A percentile compares a stretch with the other conserved stretches of the same genome.
These are phyloP conservation scores for Exobasidium cylindrosporum DNA, from an alignment of 1,284 basidiomycete genomes.

Conservation along the genomic window DNA sequence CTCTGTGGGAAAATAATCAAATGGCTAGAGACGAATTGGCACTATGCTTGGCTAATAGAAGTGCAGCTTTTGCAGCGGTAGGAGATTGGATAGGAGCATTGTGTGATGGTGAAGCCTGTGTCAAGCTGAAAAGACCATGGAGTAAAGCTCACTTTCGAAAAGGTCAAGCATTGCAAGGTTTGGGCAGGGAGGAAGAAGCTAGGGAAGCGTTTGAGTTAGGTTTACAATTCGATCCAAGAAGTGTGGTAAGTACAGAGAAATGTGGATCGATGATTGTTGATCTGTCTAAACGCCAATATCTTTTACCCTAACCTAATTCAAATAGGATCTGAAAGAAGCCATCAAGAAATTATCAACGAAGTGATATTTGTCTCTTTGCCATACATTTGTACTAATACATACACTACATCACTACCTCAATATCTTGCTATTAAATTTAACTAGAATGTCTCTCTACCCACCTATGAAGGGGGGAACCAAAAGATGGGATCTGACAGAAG, in stretches of 20 bases:
- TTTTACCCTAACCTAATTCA: background rate
- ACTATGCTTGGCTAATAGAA: constrained; percentile 83
- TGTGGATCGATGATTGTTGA: background rate
- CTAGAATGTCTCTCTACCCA: too few relatives aligned
- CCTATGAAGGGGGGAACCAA: too few relatives aligned
- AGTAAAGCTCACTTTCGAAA: constrained; percentile 93
- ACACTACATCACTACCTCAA: too few relatives aligned
- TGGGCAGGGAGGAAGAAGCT: constrained; percentile 72
- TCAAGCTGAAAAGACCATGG: constrained; percentile 80
- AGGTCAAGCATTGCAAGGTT: constrained; percentile 78
- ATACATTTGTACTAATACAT: too few relatives aligned
- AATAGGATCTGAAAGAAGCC: constrained; percentile 2
- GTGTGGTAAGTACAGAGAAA: constrained; percentile 56
- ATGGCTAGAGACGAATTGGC: constrained; percentile 85
- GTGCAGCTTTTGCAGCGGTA: constrained; percentile 75
- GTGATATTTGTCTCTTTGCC: too few relatives aligned
- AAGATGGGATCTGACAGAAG: too few relatives aligned
- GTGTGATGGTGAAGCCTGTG: constrained; percentile 86
- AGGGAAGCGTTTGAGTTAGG: constrained; percentile 78
- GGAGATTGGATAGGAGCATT: constrained; percentile 77
- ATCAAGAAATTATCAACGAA: background rate
- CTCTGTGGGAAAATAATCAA: constrained; percentile 82
- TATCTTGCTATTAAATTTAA: too few relatives aligned
- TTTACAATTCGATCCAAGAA: constrained; percentile 83
- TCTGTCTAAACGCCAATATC: background rate